Conservation (phyloP, 2,329 filamentous ascomycete species). For the Trichophaea hybrida region DNA sequence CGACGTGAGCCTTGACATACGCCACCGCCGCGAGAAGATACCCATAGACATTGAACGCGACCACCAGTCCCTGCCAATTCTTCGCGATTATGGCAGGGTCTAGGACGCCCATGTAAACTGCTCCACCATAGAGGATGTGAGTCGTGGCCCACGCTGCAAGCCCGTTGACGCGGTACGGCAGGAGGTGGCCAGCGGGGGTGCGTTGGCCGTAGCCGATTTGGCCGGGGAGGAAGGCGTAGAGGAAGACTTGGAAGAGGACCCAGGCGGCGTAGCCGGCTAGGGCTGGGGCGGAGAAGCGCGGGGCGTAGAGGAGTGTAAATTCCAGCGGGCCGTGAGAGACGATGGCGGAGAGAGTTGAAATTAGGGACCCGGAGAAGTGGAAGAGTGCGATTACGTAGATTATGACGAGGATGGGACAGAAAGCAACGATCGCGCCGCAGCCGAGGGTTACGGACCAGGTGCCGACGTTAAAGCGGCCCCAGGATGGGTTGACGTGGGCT, state of each 20-base stretch:
- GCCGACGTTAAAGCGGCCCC: slow-evolving; percentile 22
- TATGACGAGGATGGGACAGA: slow-evolving; percentile 25
- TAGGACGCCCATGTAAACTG: slow-evolving; percentile 28
- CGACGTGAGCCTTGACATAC: slow-evolving; percentile 33
- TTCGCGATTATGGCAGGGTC: slow-evolving; percentile 34
- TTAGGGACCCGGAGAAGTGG: slow-evolving; percentile 25
- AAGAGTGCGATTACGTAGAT: slow-evolving; percentile 23
- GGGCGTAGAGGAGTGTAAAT: slow-evolving; percentile 21
- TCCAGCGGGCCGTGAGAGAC: slow-evolving; percentile 15
- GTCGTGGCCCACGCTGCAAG: slow-evolving; percentile 33
- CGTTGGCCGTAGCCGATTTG: slow-evolving; percentile 31
- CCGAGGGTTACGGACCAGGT: slow-evolving; percentile 26
- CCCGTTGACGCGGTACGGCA: slow-evolving; percentile 36
- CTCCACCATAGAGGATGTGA: slow-evolving; percentile 28
- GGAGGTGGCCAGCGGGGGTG: slow-evolving; percentile 34
- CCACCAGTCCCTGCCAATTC: slow-evolving; percentile 34
- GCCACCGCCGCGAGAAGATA: slow-evolving; percentile 29
- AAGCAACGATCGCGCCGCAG: slow-evolving; percentile 22
- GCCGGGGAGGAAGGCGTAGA: slow-evolving; percentile 31
- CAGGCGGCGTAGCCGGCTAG: slow-evolving; percentile 28
- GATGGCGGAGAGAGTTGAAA: slow-evolving; percentile 12
- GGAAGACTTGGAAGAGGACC: slow-evolving; percentile 29
- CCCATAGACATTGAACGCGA: slow-evolving; percentile 32
- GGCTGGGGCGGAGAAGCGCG: slow-evolving; percentile 14
- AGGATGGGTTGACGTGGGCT: slow-evolving; percentile 21